A percentile compares a stretch with the other conserved stretches of the same genome.
Conservation (phyloP, 441 rosid genomes). For the Mallotus japonicus region DNA sequence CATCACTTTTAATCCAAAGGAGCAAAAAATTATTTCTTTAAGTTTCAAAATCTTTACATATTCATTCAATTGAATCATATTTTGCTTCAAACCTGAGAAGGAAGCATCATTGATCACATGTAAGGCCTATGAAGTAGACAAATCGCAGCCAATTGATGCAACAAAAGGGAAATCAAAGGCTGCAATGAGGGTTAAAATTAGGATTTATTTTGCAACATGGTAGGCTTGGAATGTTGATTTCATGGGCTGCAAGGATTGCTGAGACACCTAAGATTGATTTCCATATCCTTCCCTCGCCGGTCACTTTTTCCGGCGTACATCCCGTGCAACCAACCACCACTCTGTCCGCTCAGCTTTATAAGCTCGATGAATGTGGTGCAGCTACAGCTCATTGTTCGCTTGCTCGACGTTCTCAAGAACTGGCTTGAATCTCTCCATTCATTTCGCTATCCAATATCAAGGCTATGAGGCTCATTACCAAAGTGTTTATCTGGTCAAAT, state of each 20-base stretch:
- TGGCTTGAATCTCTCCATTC: conserved; percentile 77
- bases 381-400: conserved; percentile 28
- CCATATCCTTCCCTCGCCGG: conserved; percentile 52
- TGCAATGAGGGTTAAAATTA: conserved; percentile 63
- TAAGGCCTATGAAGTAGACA: conserved; percentile 73
- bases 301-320: no score
- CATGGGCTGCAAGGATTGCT: conserved; percentile 84
- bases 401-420: conserved; percentile 80
- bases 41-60: conserved; percentile 50
- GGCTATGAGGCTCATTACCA: conserved; percentile 71
- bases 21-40: conserved; percentile 33
- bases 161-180: conserved; percentile 42
- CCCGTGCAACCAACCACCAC: no score
- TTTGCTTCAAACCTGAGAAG: conserved; percentile 7
- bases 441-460: conserved; percentile 56
- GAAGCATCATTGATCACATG: conserved; percentile 46
- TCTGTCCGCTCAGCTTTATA: no score
- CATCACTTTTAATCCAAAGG: conserved; percentile 30
- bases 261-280: conserved; percentile 49
- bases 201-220: conserved; percentile 47
- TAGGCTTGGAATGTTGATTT: conserved; percentile 94
- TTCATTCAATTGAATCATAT: conserved; percentile 37
- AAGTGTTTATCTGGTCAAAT: conserved; percentile 93
- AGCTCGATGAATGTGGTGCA: no score
- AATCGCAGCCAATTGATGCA: conserved; percentile 47